A percentile compares a stretch with the other conserved stretches of the same genome.
These are phyloP conservation scores for Yarrowia galli DNA, from an alignment of 1,139 yeast genomes.

Conservation along the genomic window DNA sequence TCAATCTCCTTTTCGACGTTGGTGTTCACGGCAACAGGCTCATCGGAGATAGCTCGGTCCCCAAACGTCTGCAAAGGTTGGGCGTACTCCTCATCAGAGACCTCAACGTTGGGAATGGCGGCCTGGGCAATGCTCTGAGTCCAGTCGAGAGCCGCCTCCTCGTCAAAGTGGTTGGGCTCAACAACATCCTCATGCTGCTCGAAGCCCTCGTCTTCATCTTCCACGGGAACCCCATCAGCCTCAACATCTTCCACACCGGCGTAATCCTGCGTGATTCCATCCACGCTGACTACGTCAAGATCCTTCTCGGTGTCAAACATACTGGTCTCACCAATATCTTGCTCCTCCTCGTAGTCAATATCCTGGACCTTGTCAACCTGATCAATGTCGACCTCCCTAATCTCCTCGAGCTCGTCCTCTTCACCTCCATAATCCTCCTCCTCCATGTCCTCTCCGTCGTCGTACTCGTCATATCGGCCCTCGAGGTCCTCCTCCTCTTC, in stretches of 20 bases:
- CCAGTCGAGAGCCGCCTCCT: constrained; percentile 26
- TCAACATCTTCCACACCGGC: constrained; percentile 43
- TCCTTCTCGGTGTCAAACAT: constrained; percentile 23
- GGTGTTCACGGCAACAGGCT: not conserved
- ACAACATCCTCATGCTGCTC: not conserved
- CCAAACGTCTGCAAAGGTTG: not conserved
- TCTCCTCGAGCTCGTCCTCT: constrained; percentile 3
- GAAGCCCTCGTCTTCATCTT: constrained; percentile 41
- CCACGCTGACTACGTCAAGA: constrained; percentile 39
- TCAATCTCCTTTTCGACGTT: not conserved
- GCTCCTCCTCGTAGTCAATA: constrained; percentile 26
- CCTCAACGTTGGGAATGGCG: constrained; percentile 17
- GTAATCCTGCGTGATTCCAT: constrained; percentile 38
- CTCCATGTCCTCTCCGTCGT: constrained; percentile 20
- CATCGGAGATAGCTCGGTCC: not conserved
- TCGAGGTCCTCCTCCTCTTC: constrained; percentile 34
- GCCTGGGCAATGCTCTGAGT: constrained; percentile 22
- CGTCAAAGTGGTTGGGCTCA: not conserved
- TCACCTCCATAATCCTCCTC: no score
- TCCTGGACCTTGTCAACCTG: constrained; percentile 22
- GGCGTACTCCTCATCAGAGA: constrained; percentile 15
- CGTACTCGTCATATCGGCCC: constrained; percentile 17
- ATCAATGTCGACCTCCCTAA: constrained; percentile 36
- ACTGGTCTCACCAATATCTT: constrained; percentile 27
- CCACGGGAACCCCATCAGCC: constrained; percentile 43